phyloP scores from a whole-genome alignment of 345 rosid species.

The Eucalyptus erythrocorys region DNA sequence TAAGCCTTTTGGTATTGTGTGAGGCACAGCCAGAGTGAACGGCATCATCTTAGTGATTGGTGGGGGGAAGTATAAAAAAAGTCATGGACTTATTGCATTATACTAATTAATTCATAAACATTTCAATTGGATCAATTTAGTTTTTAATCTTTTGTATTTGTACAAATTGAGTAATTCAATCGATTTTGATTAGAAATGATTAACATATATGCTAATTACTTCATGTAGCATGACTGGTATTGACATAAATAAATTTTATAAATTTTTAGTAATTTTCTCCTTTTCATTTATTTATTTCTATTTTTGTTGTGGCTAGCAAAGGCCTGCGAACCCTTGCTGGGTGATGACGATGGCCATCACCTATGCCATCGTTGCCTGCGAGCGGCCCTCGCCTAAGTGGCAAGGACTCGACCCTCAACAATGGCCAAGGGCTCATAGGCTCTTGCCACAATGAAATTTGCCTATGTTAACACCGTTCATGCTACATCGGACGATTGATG shows the following conservation, averaged over 20 bases:
- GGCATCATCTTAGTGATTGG: not conserved
- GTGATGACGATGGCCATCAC: rapidly evolving
- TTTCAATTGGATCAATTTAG: no score
- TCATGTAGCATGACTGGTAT: rapidly evolving
- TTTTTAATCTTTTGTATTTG: no score
- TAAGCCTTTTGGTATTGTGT: not conserved
- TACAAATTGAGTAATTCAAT: rapidly evolving
- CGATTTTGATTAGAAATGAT: no score
- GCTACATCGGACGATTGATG: rapidly evolving
- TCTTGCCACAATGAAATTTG: no score
- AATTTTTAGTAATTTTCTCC: no score
- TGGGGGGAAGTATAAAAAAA: no score
- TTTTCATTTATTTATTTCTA: no score
- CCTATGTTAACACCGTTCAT: rapidly evolving
- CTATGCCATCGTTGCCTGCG: no score
- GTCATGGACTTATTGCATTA: rapidly evolving
- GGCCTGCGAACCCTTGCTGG: rapidly evolving
- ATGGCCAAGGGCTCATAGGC: no score
- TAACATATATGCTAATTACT: rapidly evolving
- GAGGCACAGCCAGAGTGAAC: not conserved
- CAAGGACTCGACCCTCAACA: not conserved
- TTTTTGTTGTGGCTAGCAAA: no score
- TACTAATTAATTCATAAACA: no score
- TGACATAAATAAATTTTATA: no score
- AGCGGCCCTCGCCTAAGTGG: not conserved